Conservation (phyloP, 2,329 filamentous ascomycete genomes). For the Aspergillus tamarii region DNA sequence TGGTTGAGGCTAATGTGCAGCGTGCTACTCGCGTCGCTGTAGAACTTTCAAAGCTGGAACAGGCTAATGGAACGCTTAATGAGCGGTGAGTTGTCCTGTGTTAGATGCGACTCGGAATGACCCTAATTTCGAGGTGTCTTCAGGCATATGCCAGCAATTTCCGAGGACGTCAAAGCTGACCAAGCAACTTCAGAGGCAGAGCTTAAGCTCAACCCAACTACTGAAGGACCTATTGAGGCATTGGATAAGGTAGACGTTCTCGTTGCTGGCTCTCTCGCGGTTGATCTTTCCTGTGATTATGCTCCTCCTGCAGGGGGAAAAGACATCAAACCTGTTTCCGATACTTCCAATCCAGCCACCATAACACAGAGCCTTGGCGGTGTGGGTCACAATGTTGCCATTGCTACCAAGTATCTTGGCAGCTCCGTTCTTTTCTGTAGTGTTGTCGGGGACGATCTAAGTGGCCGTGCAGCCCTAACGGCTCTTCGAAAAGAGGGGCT, state of each 20-base stretch:
- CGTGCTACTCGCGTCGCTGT: conserved; percentile 67
- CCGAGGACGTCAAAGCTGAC: conserved; percentile 28
- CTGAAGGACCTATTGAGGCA: conserved; percentile 12
- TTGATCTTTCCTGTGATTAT: conserved; percentile 87
- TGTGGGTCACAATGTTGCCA: conserved; percentile 88
- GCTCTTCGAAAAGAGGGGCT: conserved; percentile 62
- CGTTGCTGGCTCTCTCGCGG: conserved; percentile 85
- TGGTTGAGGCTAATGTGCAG: conserved; percentile 69
- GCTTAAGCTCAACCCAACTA: conserved; percentile 13
- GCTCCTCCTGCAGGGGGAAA: conserved; percentile 47
- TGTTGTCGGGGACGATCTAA: conserved; percentile 76
- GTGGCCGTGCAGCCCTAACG: conserved; percentile 72
- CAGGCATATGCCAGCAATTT: conserved; percentile 43
- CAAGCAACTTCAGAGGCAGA: conserved; percentile 26
- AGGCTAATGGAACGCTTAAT: conserved; percentile 27
- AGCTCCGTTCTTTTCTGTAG: conserved; percentile 74
- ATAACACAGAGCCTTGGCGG: conserved; percentile 86
- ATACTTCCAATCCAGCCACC: conserved; percentile 83
- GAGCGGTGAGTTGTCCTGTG: conserved; percentile 42
- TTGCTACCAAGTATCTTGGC: conserved; percentile 74
- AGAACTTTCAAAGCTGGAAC: conserved; percentile 61
- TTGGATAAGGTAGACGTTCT: conserved; percentile 65
- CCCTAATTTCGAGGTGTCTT: conserved; percentile 40
- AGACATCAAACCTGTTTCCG: conserved; percentile 47
- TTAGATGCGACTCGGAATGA: conserved; percentile 27